Percentiles rank a stretch among this genome's conserved stretches.
phyloP scores from a whole-genome alignment of 495 filamentous ascomycete genomes.

The Mytilinidion resinicola region DNA sequence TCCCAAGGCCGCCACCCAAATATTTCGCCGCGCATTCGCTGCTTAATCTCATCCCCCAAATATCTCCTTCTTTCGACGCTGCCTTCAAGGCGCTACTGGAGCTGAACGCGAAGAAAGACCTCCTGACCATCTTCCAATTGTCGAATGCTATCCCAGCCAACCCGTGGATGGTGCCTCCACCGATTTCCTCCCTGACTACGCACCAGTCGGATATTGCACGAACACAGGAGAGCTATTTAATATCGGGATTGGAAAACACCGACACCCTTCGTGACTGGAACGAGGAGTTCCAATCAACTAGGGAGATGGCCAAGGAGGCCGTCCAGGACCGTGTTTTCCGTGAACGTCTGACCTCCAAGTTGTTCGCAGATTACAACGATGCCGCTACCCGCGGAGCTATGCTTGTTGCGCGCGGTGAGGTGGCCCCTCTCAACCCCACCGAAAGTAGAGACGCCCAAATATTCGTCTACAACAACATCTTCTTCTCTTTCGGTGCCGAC shows the following conservation, averaged over 20 bases:
- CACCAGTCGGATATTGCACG: constrained; percentile 82
- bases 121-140: constrained; percentile 86
- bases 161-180: constrained; percentile 80
- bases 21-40: constrained; percentile 74
- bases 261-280: constrained; percentile 98
- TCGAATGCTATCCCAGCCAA: constrained; percentile 86
- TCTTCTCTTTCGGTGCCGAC: constrained; percentile 97
- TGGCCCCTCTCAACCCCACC: constrained; percentile 94
- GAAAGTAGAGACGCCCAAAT: constrained; percentile 92
- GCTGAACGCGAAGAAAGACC: constrained; percentile 73
- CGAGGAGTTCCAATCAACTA: constrained; percentile 95
- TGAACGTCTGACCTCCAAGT: constrained; percentile 86
- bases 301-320: constrained; percentile 84
- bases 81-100: constrained; percentile 72
- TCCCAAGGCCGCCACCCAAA: constrained; percentile 64
- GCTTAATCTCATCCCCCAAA: constrained; percentile 63
- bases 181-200: constrained; percentile 52
- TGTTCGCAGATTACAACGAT: constrained; percentile 96
- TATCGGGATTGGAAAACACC: constrained; percentile 82
- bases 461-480: constrained; percentile 99
- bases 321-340: constrained; percentile 96
- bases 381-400: constrained; percentile 91
- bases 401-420: constrained; percentile 84
- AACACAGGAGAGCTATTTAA: constrained; percentile 86
- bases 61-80: constrained; percentile 75